These are phyloP conservation scores for Kalmusia sp. DNA, from an alignment of 2,329 filamentous ascomycete species.

Conservation along the genomic window DNA sequence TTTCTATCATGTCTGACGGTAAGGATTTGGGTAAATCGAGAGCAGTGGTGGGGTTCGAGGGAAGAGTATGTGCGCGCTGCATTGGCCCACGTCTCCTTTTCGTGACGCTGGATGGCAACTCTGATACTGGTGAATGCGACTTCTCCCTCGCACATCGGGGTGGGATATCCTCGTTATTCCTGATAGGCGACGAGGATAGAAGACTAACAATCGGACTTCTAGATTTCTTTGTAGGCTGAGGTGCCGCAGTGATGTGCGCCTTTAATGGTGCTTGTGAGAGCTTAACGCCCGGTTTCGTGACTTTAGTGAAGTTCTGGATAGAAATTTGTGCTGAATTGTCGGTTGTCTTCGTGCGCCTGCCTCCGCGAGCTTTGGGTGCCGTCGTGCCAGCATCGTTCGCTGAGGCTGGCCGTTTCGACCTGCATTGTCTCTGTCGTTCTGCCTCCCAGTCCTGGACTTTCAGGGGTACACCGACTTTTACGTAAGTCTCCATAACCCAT, in stretches of 20 bases:
- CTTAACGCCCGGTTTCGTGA: constrained; percentile 43
- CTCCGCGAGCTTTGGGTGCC: constrained; percentile 27
- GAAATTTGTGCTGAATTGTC: constrained; percentile 26
- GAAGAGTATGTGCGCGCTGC: constrained; percentile 43
- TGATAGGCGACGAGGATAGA: constrained; percentile 38
- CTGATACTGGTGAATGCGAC: constrained; percentile 26
- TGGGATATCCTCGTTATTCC: not conserved
- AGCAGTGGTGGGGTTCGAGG: constrained; percentile 17
- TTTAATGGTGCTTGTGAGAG: constrained; percentile 27
- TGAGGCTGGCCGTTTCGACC: constrained; percentile 29
- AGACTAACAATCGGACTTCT: constrained; percentile 30
- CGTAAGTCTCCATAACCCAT: constrained; percentile 73
- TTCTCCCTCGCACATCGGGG: constrained; percentile 16
- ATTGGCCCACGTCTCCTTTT: constrained; percentile 40
- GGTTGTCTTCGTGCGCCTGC: constrained; percentile 30
- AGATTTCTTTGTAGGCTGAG: constrained; percentile 5
- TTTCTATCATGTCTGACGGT: constrained; percentile 31
- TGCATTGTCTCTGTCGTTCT: constrained; percentile 26
- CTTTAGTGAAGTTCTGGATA: constrained; percentile 41
- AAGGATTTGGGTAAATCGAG: constrained; percentile 26
- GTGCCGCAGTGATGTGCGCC: constrained; percentile 14
- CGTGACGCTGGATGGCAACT: constrained; percentile 37
- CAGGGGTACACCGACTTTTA: constrained; percentile 69
- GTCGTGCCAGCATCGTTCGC: constrained; percentile 27
- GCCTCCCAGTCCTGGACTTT: constrained; percentile 71